Evolutionary conservation across 139 green algal genomes (phyloP).

Genomic region (Tetraselmis striata): DNA sequence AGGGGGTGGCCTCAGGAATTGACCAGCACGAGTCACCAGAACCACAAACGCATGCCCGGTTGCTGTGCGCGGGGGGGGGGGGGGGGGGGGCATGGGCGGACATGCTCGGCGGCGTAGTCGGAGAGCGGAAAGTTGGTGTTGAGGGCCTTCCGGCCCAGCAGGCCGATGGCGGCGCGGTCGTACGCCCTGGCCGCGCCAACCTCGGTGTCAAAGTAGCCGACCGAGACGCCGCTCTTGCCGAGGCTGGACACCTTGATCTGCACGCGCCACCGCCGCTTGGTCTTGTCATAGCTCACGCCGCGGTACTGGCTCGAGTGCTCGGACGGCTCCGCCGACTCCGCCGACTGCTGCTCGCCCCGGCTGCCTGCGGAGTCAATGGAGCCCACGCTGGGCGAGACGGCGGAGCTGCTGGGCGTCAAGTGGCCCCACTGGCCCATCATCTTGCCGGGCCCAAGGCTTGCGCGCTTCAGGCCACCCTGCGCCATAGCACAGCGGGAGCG

Average conservation of each 20-base stretch:
- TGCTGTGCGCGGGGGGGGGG: too few species aligned
- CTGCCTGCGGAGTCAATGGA: background rate
- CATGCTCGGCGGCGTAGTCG: conserved; percentile 36
- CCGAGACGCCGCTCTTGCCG: conserved; percentile 57
- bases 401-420: background rate
- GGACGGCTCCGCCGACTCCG: background rate
- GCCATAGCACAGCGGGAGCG: too few species aligned
- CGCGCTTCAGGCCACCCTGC: too few species aligned
- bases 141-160: conserved; percentile 45
- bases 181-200: conserved; percentile 48
- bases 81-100: conserved; percentile 1
- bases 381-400: too few species aligned
- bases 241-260: conserved; percentile 68
- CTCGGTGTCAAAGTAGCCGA: conserved; percentile 62
- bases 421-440: background rate
- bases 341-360: background rate
- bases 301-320: conserved; percentile 32
- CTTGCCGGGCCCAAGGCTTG: background rate
- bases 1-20: too few species aligned
- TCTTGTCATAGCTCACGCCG: conserved; percentile 65
- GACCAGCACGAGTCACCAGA: too few species aligned
- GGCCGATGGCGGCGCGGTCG: conserved; percentile 60
- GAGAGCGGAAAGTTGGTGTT: conserved; percentile 43
- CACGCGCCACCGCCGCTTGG: conserved; percentile 71
- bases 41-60: too few species aligned